Base-by-base conservation (phyloP, 768 basidiomycete species). In the Leccinum incarnatum region DNA sequence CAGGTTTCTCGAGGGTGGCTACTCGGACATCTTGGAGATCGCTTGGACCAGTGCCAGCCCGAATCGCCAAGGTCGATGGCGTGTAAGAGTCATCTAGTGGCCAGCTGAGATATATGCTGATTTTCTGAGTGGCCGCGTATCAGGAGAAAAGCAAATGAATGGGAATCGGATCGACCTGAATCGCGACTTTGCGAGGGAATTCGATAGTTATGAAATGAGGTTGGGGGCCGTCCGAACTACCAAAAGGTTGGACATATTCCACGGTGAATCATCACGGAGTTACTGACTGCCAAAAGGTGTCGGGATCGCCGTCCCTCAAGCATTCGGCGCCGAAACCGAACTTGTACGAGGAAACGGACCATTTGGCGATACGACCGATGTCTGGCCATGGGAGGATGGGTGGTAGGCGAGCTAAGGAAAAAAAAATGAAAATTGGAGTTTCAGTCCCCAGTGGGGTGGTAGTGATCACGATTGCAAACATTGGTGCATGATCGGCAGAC, bases 211-310 rank as follows among this genome's bases (percentile, higher is more conserved):
- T 91, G 62, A 91, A 91, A 75, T 99, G 96, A 2, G 97, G 97
- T 67, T 98, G 97, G 2, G 95, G 93, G 2, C 97, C 97, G 69
- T 98, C 97, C 4, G 89, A 89, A 70, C 91, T 93, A 62, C 40
- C 40, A 40, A 40, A 37, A 40, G 17, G 37, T n/a, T 40, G 37
- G 15, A 37, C 15, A 0, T 0, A 12, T 21, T 46, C 12, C 19
- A 30, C 15, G 37, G 56, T 19, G 53, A 25, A 4, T 25, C 9
- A 30, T 30, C 2, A 30, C 9, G 8, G 27, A 32, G 32, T 32
- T 8, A 81, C 93, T 72, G 72, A 98, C 95, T 98, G 97, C 97
- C 97, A 98, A 70, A 98, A 96, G 0, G 95, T 98, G 42, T 91
- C 88, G 30, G 91, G 87, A 68, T 96, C 90, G 34, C 84, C 83